Evolutionary conservation across 176 grass and related monocot species (phyloP).

Genomic region (Lolium rigidum): DNA sequence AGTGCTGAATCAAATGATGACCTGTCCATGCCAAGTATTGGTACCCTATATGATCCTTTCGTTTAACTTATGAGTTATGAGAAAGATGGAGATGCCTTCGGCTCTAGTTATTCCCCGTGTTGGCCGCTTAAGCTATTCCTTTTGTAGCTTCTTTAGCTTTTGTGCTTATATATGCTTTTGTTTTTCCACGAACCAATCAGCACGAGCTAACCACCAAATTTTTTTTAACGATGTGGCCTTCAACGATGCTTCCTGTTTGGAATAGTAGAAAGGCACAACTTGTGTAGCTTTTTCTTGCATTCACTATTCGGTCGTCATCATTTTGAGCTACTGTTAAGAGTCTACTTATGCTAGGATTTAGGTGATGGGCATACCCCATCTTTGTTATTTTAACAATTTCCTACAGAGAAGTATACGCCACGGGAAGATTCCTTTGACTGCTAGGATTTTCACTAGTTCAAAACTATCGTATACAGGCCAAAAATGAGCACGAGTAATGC

Average conservation of each 20-base stretch:
- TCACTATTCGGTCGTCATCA: constrained; percentile 31
- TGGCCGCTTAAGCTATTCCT: constrained; percentile 35
- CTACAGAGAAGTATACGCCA: neutral
- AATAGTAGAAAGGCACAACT: constrained; percentile 24
- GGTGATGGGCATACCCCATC: neutral
- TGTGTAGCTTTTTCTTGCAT: constrained; percentile 21
- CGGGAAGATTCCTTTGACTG: neutral
- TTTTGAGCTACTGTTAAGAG: constrained; percentile 24
- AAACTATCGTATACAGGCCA: no score
- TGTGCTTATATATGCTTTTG: constrained; percentile 27
- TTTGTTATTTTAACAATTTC: constrained; percentile 17
- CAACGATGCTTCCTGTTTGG: constrained; percentile 51
- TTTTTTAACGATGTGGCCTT: constrained; percentile 41
- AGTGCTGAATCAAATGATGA: constrained; percentile 44
- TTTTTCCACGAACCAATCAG: constrained; percentile 33
- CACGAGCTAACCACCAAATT: constrained; percentile 16
- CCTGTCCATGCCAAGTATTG: constrained; percentile 17
- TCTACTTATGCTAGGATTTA: constrained; percentile 33
- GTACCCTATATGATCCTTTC: constrained; percentile 25
- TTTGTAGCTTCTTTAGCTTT: constrained; percentile 40
- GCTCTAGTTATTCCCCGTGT: constrained; percentile 43
- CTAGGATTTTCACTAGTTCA: no score
- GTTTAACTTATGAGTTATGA: constrained; percentile 33
- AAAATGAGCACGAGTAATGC: neutral
- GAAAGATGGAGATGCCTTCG: constrained; percentile 37